Conservation (phyloP, 2,329 filamentous ascomycete genomes). For the Sordariomycetes sp. region DNA sequence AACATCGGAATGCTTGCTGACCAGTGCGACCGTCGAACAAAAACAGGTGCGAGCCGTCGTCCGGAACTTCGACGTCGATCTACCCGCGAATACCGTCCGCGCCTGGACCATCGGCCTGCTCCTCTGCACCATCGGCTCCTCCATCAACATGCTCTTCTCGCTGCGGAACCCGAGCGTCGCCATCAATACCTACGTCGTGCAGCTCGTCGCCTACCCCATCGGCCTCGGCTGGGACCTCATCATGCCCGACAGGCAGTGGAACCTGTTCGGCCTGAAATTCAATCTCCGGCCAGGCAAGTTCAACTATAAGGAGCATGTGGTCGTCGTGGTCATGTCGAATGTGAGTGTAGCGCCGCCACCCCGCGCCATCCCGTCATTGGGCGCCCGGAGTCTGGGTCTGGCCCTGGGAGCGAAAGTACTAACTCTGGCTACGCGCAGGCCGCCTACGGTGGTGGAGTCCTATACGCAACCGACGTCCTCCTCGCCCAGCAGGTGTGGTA, state of each 20-base stretch:
- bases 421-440: slow-evolving; percentile 25
- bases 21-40: slow-evolving; percentile 4
- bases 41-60: slow-evolving; percentile 52
- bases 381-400: background rate
- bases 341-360: slow-evolving; percentile 24
- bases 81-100: slow-evolving; percentile 54
- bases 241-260: slow-evolving; percentile 41
- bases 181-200: slow-evolving; percentile 51
- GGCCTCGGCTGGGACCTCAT: slow-evolving; percentile 43
- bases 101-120: slow-evolving; percentile 53
- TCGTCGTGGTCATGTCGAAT: slow-evolving; percentile 55
- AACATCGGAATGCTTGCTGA: background rate
- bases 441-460: slow-evolving; percentile 44
- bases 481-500: slow-evolving; percentile 35
- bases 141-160: slow-evolving; percentile 50
- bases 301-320: slow-evolving; percentile 51
- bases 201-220: slow-evolving; percentile 51
- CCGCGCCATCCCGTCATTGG: background rate
- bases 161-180: slow-evolving; percentile 47
- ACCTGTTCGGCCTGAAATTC: slow-evolving; percentile 39
- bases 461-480: slow-evolving; percentile 43
- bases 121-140: slow-evolving; percentile 51
- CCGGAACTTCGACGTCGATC: slow-evolving; percentile 52
- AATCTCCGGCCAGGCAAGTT: slow-evolving; percentile 47
- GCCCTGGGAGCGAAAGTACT: background rate